Conservation (phyloP, 805 yeast species). For the Myxozyma udenii region DNA sequence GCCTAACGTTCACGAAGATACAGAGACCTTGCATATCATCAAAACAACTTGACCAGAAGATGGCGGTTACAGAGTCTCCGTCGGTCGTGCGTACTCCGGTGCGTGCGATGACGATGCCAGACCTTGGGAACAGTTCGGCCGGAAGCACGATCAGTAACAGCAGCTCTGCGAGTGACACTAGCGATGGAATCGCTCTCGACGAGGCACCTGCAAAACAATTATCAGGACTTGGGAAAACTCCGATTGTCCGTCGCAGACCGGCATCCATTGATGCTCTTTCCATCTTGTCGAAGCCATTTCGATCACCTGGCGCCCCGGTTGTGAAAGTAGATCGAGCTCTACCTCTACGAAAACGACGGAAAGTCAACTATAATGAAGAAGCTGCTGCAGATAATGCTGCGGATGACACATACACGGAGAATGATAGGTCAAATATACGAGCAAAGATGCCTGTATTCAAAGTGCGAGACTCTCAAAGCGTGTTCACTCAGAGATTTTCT, state of each 20-base stretch:
- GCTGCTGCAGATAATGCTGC: constrained; percentile 4
- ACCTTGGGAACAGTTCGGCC: no score
- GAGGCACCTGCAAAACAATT: no score
- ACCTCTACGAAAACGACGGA: constrained; percentile 29
- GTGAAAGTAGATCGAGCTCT: constrained; percentile 1
- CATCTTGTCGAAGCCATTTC: constrained; percentile 20
- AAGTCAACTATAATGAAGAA: constrained; percentile 27
- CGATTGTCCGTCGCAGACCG: constrained; percentile 13
- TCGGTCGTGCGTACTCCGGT: no score
- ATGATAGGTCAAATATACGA: background rate
- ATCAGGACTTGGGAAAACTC: no score
- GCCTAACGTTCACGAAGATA: no score
- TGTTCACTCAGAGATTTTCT: constrained; percentile 24
- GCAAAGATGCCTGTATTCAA: constrained; percentile 18
- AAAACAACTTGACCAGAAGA: no score
- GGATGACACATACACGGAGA: constrained; percentile 16
- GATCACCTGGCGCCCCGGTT: constrained; percentile 16
- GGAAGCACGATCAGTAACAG: no score
- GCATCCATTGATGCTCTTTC: constrained; percentile 21
- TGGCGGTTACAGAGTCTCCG: no score
- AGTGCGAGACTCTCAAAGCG: constrained; percentile 18
- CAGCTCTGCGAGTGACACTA: no score
- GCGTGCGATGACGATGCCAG: no score
- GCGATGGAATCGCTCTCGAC: no score
- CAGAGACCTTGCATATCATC: no score